Evolutionary conservation across 805 yeast genomes (phyloP).

Genomic region (Metschnikowia baotianmanensis): DNA sequence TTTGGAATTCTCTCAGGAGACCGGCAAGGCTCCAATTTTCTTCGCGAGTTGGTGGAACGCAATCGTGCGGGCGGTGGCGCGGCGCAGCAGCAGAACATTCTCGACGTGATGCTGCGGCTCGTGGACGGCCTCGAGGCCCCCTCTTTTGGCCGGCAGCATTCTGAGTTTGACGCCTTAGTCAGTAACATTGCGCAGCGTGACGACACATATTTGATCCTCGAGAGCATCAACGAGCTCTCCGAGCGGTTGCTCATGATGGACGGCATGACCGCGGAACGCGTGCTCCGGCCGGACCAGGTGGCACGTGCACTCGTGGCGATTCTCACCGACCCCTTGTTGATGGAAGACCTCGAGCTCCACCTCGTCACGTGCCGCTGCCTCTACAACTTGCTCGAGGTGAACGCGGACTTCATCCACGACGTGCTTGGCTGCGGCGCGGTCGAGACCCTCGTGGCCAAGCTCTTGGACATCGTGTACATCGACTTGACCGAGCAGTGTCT

Average conservation of each 20-base stretch:
- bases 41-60: slow-evolving; percentile 13
- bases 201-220: slow-evolving; percentile 61
- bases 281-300: slow-evolving; percentile 58
- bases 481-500: slow-evolving; percentile 92
- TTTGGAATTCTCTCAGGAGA: slow-evolving; percentile 12
- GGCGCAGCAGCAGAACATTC: slow-evolving; percentile 20
- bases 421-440: slow-evolving; percentile 67
- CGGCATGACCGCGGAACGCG: slow-evolving; percentile 56
- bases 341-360: slow-evolving; percentile 74
- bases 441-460: slow-evolving; percentile 59
- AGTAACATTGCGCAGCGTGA: slow-evolving; percentile 42
- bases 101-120: slow-evolving; percentile 34
- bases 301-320: slow-evolving; percentile 55
- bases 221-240: slow-evolving; percentile 62
- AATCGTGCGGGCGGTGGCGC: slow-evolving; percentile 2
- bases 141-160: slow-evolving; percentile 11
- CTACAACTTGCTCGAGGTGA: slow-evolving; percentile 74
- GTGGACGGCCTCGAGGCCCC: slow-evolving; percentile 30
- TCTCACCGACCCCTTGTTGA: slow-evolving; percentile 54
- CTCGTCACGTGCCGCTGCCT: slow-evolving; percentile 81
- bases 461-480: slow-evolving; percentile 75
- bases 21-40: slow-evolving; percentile 7
- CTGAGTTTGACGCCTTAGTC: slow-evolving; percentile 35
- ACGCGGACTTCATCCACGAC: slow-evolving; percentile 58
- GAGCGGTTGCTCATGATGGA: slow-evolving; percentile 69